Evolutionary conservation across 2,329 filamentous ascomycete genomes (phyloP).

Genomic region (Metarhizium humberi): DNA sequence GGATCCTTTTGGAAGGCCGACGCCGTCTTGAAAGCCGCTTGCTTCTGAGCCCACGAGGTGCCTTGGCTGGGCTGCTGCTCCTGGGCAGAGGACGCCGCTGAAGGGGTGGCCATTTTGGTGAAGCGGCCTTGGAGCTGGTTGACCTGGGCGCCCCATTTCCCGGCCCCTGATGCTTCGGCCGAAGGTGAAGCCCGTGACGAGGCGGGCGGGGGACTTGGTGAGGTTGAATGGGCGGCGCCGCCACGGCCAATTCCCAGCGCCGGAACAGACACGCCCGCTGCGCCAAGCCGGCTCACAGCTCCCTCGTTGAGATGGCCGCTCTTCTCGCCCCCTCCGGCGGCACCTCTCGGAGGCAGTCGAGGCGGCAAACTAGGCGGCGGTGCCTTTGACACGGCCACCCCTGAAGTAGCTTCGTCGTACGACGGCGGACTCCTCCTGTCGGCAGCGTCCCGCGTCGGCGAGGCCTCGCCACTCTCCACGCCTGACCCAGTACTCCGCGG

Average conservation of each 20-base stretch:
- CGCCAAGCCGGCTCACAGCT: constrained; percentile 57
- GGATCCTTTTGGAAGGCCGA: constrained; percentile 51
- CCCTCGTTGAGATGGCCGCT: constrained; percentile 35
- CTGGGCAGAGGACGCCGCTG: constrained; percentile 12
- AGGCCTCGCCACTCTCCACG: neutral
- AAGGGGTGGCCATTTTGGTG: constrained; percentile 36
- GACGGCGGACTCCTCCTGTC: constrained; percentile 22
- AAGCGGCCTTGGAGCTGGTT: constrained; percentile 63
- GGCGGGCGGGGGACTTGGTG: constrained; percentile 18
- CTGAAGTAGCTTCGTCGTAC: constrained; percentile 15
- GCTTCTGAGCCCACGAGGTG: constrained; percentile 56
- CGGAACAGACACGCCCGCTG: constrained; percentile 70
- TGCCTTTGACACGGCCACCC: neutral
- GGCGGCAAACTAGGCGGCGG: constrained; percentile 49
- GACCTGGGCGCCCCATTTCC: constrained; percentile 33
- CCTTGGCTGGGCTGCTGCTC: constrained; percentile 30
- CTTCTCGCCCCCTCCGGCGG: constrained; percentile 13
- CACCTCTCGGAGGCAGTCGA: constrained; percentile 18
- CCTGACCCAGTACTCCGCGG: constrained; percentile 1
- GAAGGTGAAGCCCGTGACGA: constrained; percentile 12
- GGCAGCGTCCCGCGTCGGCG: constrained; percentile 24
- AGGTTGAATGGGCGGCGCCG: constrained; percentile 18
- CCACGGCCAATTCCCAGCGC: constrained; percentile 59
- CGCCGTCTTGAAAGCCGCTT: constrained; percentile 53
- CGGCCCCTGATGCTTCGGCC: constrained; percentile 2